Percentiles rank a stretch among this genome's conserved stretches.
phyloP scores from a whole-genome alignment of 2,329 filamentous ascomycete species.

The Zasmidium citrigriseum region DNA sequence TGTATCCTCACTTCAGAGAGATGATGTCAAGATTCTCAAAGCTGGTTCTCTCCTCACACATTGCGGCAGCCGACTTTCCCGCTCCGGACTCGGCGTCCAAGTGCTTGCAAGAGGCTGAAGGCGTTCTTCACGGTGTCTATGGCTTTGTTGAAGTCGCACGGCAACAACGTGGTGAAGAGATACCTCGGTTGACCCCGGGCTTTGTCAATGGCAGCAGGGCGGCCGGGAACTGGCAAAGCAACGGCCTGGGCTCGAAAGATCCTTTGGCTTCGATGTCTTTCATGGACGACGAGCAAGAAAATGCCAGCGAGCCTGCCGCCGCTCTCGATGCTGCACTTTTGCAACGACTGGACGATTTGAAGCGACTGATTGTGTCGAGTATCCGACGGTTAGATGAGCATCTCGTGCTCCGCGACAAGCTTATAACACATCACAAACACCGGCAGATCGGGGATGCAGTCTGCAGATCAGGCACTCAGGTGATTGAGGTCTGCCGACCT shows the following conservation, averaged over 20 bases:
- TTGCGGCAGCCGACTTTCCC: slow-evolving; percentile 93
- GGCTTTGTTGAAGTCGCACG: slow-evolving; percentile 95
- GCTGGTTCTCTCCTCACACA: slow-evolving; percentile 94
- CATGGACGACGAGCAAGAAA: slow-evolving; percentile 84
- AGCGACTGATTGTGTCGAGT: slow-evolving; percentile 79
- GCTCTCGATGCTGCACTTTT: slow-evolving; percentile 75
- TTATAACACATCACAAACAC: slow-evolving; percentile 77
- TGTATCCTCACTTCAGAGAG: slow-evolving; percentile 96
- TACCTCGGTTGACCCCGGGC: slow-evolving; percentile 87
- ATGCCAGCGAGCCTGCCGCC: slow-evolving; percentile 68
- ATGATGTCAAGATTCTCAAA: slow-evolving; percentile 99
- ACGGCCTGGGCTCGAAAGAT: slow-evolving; percentile 65
- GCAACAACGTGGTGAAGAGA: slow-evolving; percentile 89
- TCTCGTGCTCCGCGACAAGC: slow-evolving; percentile 74
- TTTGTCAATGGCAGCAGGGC: slow-evolving; percentile 84
- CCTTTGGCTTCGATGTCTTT: slow-evolving; percentile 66
- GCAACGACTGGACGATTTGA: slow-evolving; percentile 81
- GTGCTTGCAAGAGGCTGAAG: slow-evolving; percentile 95
- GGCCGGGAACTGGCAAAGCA: slow-evolving; percentile 84
- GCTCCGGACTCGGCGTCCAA: slow-evolving; percentile 92
- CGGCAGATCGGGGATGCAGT: slow-evolving; percentile 79
- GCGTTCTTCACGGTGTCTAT: slow-evolving; percentile 88
- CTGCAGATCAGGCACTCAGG: slow-evolving; percentile 74
- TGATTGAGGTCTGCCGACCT: slow-evolving; percentile 84
- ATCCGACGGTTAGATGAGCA: slow-evolving; percentile 87